phyloP scores from a whole-genome alignment of 352 stramenopile species.

The Pythium oligandrum region DNA sequence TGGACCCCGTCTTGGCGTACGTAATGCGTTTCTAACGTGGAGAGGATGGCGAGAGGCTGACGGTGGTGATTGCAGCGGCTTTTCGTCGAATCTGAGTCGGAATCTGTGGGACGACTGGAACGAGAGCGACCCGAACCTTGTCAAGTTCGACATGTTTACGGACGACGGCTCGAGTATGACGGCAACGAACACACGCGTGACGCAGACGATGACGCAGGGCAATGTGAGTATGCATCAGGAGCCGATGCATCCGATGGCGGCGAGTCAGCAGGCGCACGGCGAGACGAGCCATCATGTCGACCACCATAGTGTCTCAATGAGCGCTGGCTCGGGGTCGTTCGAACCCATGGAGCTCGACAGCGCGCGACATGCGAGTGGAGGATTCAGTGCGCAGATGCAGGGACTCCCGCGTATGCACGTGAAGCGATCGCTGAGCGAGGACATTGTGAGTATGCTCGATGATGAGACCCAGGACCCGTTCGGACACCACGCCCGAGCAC shows the following conservation, averaged over 20 bases:
- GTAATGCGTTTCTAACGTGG: conserved; percentile 4
- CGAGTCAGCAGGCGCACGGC: neutral
- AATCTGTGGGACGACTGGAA: conserved; percentile 90
- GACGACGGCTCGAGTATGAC: conserved; percentile 8
- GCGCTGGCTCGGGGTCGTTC: neutral
- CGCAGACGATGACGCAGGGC: neutral
- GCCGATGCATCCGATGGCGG: neutral
- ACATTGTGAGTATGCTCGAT: conserved; percentile 74
- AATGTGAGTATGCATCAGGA: neutral
- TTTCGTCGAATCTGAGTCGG: conserved; percentile 76
- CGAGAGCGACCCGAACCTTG: conserved; percentile 62
- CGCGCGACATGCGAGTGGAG: too few relatives aligned
- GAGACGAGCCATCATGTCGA: neutral
- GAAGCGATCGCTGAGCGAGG: conserved; percentile 65
- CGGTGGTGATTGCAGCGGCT: conserved; percentile 29
- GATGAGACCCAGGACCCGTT: conserved; percentile 26
- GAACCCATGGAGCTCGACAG: neutral
- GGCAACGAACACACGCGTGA: neutral
- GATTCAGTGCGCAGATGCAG: neutral
- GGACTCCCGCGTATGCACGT: conserved; percentile 28
- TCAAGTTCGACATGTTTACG: conserved; percentile 68
- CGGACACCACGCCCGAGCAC: neutral
- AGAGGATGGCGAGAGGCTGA: conserved; percentile 3
- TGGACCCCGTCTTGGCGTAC: conserved; percentile 74
- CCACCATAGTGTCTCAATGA: neutral